Base-by-base conservation (phyloP, 129 eudicot species). In the Heracleum sosnowskyi region DNA sequence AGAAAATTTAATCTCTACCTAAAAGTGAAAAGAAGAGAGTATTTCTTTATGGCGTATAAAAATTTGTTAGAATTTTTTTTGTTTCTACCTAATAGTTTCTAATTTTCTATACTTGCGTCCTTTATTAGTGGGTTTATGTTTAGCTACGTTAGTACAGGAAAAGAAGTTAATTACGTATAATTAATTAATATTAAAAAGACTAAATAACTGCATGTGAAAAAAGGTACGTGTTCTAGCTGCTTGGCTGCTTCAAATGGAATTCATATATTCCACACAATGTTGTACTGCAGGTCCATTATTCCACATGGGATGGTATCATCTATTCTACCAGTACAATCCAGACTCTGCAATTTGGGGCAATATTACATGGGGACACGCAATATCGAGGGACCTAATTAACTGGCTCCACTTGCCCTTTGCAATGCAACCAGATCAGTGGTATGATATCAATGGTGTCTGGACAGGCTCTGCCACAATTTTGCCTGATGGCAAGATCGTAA, bases 291-390 rank as follows among this genome's bases (percentile, higher is more conserved):
- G 97, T 83, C 98, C 98, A 76, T 82, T 94, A 37, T 91, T 83
- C 63, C 87, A 94, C 84, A 84, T 77, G 89, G 98, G 98, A 8
- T 91, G 96, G 96, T 94, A 94, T 76, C 98, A 94, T 79, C 49
- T 94, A 0, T 94, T 94, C 83, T 94, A 91, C 74, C 98, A 93
- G 77, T 91, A 91, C 85, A 93, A 93, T 73, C 98, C 97, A 9
- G 91, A 93, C 77, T 82, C 97, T 9, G 97, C 98, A 2, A 85
- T 94, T 5, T 91, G 97, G 98, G 98, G 97, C 6, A 94, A 88
- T 80, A 94, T 94, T 69, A 84, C 93, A 16, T 94, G 98, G 98
- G 98, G 96, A 78, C 98, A 94, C 49, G 97, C 98, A 0, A 83
- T 90, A 1, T 95, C 98, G 31, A 84, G 28, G 77, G 98, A 91